Evolutionary conservation across 163 green algal genomes (phyloP), one percentile per base, ranked within the genome.

Genomic region (Trebouxiophyceae sp.): DNA sequence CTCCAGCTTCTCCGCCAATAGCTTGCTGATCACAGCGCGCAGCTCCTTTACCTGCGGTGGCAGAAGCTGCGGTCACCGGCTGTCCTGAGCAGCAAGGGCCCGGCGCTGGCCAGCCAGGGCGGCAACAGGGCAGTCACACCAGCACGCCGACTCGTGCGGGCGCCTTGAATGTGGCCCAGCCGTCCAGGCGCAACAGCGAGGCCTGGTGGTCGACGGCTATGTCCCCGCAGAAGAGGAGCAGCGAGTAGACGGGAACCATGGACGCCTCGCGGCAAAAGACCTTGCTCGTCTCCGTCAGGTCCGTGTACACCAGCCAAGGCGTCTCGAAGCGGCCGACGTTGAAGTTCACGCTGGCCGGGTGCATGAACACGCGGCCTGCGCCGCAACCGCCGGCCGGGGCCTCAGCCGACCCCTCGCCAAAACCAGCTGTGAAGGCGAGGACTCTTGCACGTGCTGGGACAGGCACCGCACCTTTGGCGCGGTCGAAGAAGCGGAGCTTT

Each of bases 211-310:
- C 46, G 24, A 96, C 81, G 16, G 56, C 71, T 8, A 97, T 50
- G 3, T 63, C n/a, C 23, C 92, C 93, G 2, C 89, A 91, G 76
- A 97, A 97, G 3, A 97, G 77, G 32, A 97, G 78, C 65, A 97
- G 64, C 0, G 89, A 81, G 75, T 95, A 97, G 5, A 89, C 70
- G 8, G 89, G 86, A 19, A 90, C 87, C 81, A 90, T 93, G 33
- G 71, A 78, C 27, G 30, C 63, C 62, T 88, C 81, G 12, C 86
- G 63, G 32, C 86, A 77, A 70, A 83, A 93, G 23, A 88, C 65
- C 65, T 82, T 85, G 73, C 57, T 66, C 31, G 86, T 90, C 65
- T 90, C 60, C 22, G 89, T 78, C 26, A 95, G 86, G 54, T 94
- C 86, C 2, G 80, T 90, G 84, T 91, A 97, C 45, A 96, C 84